phyloP scores from a whole-genome alignment of 2,329 filamentous ascomycete genomes.

The Fusarium proliferatum region DNA sequence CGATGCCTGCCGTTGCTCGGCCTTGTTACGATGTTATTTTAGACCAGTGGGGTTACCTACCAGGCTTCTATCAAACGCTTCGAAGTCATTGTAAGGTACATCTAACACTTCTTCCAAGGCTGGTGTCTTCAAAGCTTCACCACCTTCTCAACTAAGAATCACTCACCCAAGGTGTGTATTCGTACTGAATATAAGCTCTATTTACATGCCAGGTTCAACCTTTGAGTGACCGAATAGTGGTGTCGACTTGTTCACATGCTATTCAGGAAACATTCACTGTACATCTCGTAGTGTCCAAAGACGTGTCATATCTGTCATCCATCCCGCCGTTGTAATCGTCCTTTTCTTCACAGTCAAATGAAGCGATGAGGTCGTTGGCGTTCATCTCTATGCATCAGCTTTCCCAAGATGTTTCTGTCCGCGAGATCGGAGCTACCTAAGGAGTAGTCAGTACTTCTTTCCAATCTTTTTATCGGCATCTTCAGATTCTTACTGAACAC shows the following conservation, averaged over 20 bases:
- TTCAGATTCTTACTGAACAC: not conserved
- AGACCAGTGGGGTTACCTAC: fast-evolving
- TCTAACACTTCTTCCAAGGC: too few relatives aligned
- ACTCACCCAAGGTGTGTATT: not conserved
- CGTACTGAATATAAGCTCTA: not conserved
- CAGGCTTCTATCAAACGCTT: too few relatives aligned
- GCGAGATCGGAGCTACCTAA: not conserved
- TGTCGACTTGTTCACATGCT: not conserved
- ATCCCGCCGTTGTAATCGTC: not conserved
- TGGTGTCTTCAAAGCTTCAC: not conserved
- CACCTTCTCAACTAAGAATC: not conserved
- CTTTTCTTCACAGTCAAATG: not conserved
- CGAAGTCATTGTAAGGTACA: too few relatives aligned
- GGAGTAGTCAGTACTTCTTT: not conserved
- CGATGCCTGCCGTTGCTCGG: not conserved
- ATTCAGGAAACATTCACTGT: not conserved
- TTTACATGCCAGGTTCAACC: not conserved
- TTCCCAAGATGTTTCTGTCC: not conserved
- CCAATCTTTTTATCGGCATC: too few relatives aligned
- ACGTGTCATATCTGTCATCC: not conserved
- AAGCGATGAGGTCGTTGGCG: not conserved
- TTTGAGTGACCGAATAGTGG: not conserved
- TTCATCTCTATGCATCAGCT: not conserved
- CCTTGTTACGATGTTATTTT: not conserved
- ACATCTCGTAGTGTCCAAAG: not conserved